A percentile compares a stretch with the other conserved stretches of the same genome.
These are phyloP conservation scores for Glebionis coronaria DNA, from an alignment of 129 eudicot genomes.

Conservation along the genomic window DNA sequence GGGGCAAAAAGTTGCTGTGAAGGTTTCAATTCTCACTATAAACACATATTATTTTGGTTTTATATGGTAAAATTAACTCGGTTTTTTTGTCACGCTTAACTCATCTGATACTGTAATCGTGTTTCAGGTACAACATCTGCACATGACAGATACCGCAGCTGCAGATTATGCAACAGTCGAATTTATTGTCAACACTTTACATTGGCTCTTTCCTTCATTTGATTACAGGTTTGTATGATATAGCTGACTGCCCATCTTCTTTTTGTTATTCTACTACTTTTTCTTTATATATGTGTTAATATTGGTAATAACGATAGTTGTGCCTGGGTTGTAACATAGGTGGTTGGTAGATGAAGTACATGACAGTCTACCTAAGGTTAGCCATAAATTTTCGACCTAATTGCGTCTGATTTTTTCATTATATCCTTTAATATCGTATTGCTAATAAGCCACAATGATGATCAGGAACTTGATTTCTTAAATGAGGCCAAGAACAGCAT, in stretches of 20 bases:
- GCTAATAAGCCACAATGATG: conserved; percentile 34
- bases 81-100: too few species aligned
- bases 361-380: conserved; percentile 90
- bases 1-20: conserved; percentile 92
- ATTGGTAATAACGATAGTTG: conserved; percentile 1
- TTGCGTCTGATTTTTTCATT: conserved; percentile 3
- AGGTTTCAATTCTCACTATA: conserved; percentile 39
- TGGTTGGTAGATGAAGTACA: conserved; percentile 92
- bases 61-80: too few species aligned
- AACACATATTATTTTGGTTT: too few species aligned
- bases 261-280: conserved; percentile 1
- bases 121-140: conserved; percentile 85
- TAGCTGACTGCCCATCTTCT: neutral
- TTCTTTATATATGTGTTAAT: conserved; percentile 1
- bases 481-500: conserved; percentile 91
- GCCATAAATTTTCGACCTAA: conserved; percentile 7
- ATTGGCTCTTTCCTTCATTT: conserved; percentile 77
- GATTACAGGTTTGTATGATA: conserved; percentile 70
- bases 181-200: conserved; percentile 80
- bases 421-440: neutral
- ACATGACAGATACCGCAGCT: conserved; percentile 96
- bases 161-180: conserved; percentile 95
- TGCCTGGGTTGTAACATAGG: conserved; percentile 40
- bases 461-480: conserved; percentile 93
- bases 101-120: neutral